Conservation (phyloP, 2,329 filamentous ascomycete genomes). For the Ceratocystis colombiana region DNA sequence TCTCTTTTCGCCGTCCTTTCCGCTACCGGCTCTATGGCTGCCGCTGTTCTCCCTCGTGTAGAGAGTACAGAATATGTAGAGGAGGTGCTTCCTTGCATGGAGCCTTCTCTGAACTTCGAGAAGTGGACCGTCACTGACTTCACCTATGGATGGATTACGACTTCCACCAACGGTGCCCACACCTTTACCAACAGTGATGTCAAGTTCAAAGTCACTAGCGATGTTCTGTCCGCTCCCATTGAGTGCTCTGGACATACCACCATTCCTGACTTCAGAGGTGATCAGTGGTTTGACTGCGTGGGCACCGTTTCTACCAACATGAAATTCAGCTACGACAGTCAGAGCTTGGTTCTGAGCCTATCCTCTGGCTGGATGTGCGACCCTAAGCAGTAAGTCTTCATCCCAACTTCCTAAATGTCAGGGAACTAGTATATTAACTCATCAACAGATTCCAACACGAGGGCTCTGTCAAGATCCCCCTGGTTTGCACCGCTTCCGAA, state of each 20-base stretch:
- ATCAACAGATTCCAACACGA: background rate
- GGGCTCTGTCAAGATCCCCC: background rate
- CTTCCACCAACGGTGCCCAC: slow-evolving; percentile 44
- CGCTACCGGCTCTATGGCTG: slow-evolving; percentile 21
- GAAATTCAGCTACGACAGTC: slow-evolving; percentile 38
- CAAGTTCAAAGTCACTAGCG: slow-evolving; percentile 43
- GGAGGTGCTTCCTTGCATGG: slow-evolving; percentile 27
- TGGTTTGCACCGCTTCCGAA: background rate
- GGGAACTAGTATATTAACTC: background rate
- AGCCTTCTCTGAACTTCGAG: slow-evolving; percentile 26
- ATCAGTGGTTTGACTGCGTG: slow-evolving; percentile 37
- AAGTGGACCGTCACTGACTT: slow-evolving; percentile 39
- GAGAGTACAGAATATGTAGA: background rate
- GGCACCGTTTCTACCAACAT: slow-evolving; percentile 28
- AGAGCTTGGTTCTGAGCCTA: slow-evolving; percentile 34
- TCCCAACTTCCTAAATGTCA: background rate
- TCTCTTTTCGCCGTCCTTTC: slow-evolving; percentile 17
- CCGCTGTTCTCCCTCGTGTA: background rate
- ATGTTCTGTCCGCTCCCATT: slow-evolving; percentile 34
- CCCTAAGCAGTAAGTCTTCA: background rate
- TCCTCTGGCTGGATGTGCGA: slow-evolving; percentile 44
- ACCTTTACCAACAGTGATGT: slow-evolving; percentile 41
- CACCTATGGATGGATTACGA: slow-evolving; percentile 41
- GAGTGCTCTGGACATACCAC: slow-evolving; percentile 37
- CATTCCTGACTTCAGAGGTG: slow-evolving; percentile 42